Evolutionary conservation across 148 eudicot species (phyloP).

Genomic region (Chenopodium suecicum): DNA sequence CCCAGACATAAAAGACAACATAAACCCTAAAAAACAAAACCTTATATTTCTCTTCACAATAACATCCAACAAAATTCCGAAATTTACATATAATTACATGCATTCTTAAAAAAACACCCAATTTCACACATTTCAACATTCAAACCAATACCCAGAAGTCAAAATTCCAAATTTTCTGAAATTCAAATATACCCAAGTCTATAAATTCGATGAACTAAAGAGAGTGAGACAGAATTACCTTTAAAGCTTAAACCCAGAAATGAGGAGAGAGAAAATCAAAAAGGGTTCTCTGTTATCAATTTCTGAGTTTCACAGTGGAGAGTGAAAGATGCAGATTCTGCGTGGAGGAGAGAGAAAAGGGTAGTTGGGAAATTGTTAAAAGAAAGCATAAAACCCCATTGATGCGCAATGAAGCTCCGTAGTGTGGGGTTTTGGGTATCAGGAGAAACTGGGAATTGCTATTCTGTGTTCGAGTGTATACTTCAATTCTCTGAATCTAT

Average conservation of each 20-base stretch:
- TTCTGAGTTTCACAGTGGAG: not conserved
- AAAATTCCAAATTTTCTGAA: not conserved
- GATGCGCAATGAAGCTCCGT: not conserved
- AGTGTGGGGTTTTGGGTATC: constrained; percentile 11
- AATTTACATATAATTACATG: not conserved
- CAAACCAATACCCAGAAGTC: not conserved
- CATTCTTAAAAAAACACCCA: constrained; percentile 5
- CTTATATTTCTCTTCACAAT: not conserved
- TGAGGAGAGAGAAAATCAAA: not conserved
- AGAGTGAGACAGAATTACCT: not conserved
- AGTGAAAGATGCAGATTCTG: constrained; percentile 8
- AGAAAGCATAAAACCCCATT: constrained; percentile 1
- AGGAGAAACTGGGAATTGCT: not conserved
- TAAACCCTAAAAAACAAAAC: not conserved
- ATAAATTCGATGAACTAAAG: no score
- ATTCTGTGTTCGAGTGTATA: not conserved
- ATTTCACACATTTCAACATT: constrained; percentile 7
- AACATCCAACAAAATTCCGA: not conserved
- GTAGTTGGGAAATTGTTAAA: not conserved
- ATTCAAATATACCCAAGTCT: not conserved
- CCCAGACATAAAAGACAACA: not conserved
- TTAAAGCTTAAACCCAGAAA: constrained; percentile 4
- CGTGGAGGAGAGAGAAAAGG: constrained; percentile 1
- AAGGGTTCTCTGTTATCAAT: not conserved
- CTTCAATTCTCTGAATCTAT: no score